Base-by-base conservation (phyloP, 2,329 filamentous ascomycete genomes). In the Colletotrichum echinochloae region DNA sequence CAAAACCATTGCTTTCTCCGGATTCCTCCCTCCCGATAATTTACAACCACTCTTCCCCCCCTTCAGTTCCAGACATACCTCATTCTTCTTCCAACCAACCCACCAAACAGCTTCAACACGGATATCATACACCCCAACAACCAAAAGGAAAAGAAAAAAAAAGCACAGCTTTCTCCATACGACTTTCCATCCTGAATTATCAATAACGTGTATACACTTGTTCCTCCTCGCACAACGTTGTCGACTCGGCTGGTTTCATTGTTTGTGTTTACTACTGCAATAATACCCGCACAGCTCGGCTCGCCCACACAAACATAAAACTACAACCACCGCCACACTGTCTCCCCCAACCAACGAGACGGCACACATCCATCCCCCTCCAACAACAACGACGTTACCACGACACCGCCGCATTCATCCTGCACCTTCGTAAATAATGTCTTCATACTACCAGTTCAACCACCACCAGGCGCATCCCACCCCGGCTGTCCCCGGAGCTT, bases 361-460 rank as follows among this genome's bases (percentile, higher is more conserved):
- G 46, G 60, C 59, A 60, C 60, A 28, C 18, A 41, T 56, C 35
- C 54, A 49, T 26, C 48, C 39, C 23, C 33, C n/a, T n/a, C n/a
- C n/a, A n/a, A n/a, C 37, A 55, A 57, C 68, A 41, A 61, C 67
- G 59, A 65, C 60, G 54, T 20, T 20, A 64, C 52, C 41, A 49
- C 60, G 55, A 54, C 48, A 49, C 57, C 51, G 62, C 41, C 20
- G 35, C 28, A 39, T 41, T 35, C 57, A 35, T 20, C 44, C 37
- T 59, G 60, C 62, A 57, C 33, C 59, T 52, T 46, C 23, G 39
- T 71, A 74, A 71, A 85, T 81, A 81, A 90, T 91, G 89, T 88
- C 89, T 82, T 84, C 86, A 78, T 91, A 90, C 82, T 90, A 90
- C 79, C 86, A 88, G 78, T 90, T 85, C 83, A 86, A 86, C 79